Evolutionary conservation across 345 rosid species (phyloP).

Genomic region (Xanthoceras sorbifolium): DNA sequence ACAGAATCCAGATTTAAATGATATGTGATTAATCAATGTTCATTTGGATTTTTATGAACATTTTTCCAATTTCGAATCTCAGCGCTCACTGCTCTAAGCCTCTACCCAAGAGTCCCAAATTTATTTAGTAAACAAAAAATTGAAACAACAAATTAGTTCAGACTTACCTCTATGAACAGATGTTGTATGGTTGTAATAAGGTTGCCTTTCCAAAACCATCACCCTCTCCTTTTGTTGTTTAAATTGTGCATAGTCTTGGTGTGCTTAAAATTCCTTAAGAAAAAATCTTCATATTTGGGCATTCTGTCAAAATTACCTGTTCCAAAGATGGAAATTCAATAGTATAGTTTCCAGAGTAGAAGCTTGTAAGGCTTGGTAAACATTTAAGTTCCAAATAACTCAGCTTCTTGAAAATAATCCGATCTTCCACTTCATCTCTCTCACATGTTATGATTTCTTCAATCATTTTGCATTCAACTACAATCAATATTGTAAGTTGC

Average conservation of each 20-base stretch:
- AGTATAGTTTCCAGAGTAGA: background rate
- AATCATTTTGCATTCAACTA: constrained; percentile 22
- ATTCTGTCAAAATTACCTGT: background rate
- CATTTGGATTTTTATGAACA: background rate
- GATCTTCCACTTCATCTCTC: constrained; percentile 8
- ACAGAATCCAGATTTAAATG: background rate
- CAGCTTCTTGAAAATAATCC: constrained; percentile 17
- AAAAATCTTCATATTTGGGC: background rate
- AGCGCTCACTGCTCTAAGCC: no score
- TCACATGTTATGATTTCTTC: constrained; percentile 11
- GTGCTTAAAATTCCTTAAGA: background rate
- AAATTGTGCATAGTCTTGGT: background rate
- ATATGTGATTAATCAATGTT: no score
- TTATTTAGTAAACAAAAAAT: background rate
- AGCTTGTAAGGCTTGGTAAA: constrained; percentile 20
- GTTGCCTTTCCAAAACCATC: background rate
- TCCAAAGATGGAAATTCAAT: background rate
- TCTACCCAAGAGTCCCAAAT: no score
- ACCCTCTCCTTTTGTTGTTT: background rate
- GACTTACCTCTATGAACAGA: background rate
- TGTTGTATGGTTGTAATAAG: background rate
- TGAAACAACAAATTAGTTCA: background rate
- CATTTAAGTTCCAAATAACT: constrained; percentile 12
- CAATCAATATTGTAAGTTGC: constrained; percentile 15
- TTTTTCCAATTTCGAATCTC: no score